phyloP scores from a whole-genome alignment of 805 yeast species.

The Saccharomyces kudriavzevii region DNA sequence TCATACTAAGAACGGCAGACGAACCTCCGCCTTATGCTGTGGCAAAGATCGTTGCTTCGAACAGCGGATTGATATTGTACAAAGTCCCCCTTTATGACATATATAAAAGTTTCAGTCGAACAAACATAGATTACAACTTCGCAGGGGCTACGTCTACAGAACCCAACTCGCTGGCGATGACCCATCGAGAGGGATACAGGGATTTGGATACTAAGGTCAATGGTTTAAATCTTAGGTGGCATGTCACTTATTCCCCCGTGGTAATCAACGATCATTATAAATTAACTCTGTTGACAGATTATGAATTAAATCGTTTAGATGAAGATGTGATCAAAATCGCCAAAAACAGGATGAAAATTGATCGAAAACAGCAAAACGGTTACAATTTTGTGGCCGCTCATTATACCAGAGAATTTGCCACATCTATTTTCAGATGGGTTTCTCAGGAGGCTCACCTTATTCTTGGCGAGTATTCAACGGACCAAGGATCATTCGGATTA shows the following conservation, averaged over 20 bases:
- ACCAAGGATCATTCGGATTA: slow-evolving; percentile 7
- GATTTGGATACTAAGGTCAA: slow-evolving; percentile 9
- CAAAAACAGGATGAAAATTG: not conserved
- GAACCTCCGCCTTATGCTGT: slow-evolving; percentile 11
- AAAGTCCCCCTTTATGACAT: slow-evolving; percentile 11
- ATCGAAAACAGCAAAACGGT: not conserved
- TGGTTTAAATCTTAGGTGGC: slow-evolving; percentile 9
- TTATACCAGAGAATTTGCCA: slow-evolving; percentile 7
- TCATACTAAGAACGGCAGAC: slow-evolving; percentile 1
- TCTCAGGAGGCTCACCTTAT: slow-evolving; percentile 8
- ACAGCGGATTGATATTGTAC: slow-evolving; percentile 4
- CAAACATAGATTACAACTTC: slow-evolving; percentile 1
- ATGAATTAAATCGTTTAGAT: not conserved
- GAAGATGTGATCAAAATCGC: not conserved
- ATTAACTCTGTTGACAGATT: slow-evolving; percentile 5
- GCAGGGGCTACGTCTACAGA: not conserved
- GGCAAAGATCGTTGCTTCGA: slow-evolving; percentile 3
- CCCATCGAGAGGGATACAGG: slow-evolving; percentile 4
- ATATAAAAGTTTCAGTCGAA: not conserved
- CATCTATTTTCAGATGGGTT: slow-evolving; percentile 4
- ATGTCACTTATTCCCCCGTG: slow-evolving; percentile 3
- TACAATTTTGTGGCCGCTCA: slow-evolving; percentile 4
- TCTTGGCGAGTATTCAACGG: slow-evolving; percentile 9
- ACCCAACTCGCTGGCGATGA: slow-evolving; percentile 1
- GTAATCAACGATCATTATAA: slow-evolving; percentile 8